Evolutionary conservation across 805 yeast genomes (phyloP).

Genomic region (Candida methanosorbosa): DNA sequence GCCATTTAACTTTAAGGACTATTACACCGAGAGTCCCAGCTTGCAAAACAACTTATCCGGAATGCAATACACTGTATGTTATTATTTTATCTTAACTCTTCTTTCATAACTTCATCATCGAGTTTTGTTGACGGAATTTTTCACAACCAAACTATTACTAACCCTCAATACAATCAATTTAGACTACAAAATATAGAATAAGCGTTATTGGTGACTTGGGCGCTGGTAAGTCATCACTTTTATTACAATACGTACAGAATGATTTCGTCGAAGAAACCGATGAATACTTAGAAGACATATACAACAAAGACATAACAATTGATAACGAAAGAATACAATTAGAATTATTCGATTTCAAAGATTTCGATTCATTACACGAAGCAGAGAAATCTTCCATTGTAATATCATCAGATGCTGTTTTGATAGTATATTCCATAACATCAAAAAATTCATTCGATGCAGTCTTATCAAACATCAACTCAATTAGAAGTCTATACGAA

Average conservation of each 20-base stretch:
- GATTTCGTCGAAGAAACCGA: conserved; percentile 14
- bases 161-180: no score
- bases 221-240: conserved; percentile 23
- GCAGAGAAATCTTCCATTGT: conserved; percentile 8
- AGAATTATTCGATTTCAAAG: conserved; percentile 79
- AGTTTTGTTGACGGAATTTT: no score
- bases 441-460: conserved; percentile 39
- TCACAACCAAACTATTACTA: no score
- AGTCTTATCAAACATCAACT: conserved; percentile 19
- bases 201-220: conserved; percentile 22
- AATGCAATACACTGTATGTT: no score
- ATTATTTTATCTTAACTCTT: no score
- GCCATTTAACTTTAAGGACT: no score
- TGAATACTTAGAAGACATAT: conserved; percentile 20
- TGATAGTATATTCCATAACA: conserved; percentile 41
- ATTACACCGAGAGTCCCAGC: no score
- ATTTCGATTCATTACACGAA: conserved; percentile 49
- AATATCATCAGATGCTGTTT: conserved; percentile 35
- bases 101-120: no score
- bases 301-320: conserved; percentile 7
- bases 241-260: conserved; percentile 14
- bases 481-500: no score
- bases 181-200: conserved; percentile 14
- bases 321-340: conserved; percentile 29
- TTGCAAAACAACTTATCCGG: no score